Base-by-base conservation (phyloP, 2,329 filamentous ascomycete genomes). In the Diaporthe sp. region DNA sequence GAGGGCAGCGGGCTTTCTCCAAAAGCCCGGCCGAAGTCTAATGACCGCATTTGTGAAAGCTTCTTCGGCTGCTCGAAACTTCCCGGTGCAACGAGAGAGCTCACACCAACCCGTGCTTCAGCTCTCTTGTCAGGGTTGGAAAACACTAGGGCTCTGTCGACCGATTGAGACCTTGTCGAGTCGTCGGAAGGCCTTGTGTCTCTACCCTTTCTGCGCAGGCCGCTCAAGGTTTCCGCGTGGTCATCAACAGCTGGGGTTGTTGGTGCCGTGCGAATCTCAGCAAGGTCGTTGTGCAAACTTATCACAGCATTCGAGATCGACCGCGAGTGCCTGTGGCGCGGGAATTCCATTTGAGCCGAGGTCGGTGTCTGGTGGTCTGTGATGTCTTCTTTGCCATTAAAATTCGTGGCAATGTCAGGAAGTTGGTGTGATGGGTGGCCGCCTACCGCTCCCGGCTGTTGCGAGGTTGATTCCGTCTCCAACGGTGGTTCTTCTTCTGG, bases 101-200 rank as follows among this genome's bases (percentile, higher is more conserved):
- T 94, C 37, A 95, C 79, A 5, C 90, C 90, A 3, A 95, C 87
- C 77, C 90, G 91, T 1, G 94, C 87, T 55, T 89, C 88, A 3
- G 89, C 89, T 76, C 93, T 92, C 78, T 93, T 92, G 80, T 94
- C 92, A 13, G 87, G 85, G 71, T 86, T 91, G 31, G 87, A 86
- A 71, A 93, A 92, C 3, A 84, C 77, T 85, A 90, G 78, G 78
- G 89, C 88, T 57, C 91, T 87, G 75, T 95, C 93, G 9, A 91
- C 90, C 0, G 93, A 94, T 44, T 88, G 88, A 7, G 91, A 89
- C 49, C 92, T 88, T 2, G 87, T 86, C 31, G 84, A 83, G 49
- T 89, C 87, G 55, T 90, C 89, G 7, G 57, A 79, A 59, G 55
- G 81, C 71, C 74, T 84, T 80, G 85, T 79, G 42, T 88, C 86